Conservation (phyloP, 2,329 filamentous ascomycete genomes). For the Aspergillus tanneri region DNA sequence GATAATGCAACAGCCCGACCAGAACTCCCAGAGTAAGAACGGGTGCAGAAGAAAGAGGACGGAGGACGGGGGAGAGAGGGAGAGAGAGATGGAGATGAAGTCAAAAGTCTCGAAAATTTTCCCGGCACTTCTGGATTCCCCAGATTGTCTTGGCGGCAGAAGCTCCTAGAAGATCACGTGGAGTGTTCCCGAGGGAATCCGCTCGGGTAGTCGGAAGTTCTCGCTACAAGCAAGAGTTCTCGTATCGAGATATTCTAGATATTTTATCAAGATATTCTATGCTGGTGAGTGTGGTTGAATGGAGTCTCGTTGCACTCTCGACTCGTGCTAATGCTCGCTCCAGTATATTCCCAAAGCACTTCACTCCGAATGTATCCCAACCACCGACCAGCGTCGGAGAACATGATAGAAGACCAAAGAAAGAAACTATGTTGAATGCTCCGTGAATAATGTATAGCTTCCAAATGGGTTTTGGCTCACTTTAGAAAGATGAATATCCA, state of each 20-base stretch:
- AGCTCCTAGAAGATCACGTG: slow-evolving; percentile 46
- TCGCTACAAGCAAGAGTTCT: background rate
- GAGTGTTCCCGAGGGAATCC: slow-evolving; percentile 27
- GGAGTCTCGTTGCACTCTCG: too few relatives aligned
- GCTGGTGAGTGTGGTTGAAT: background rate
- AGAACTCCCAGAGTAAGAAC: slow-evolving; percentile 34
- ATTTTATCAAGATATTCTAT: too few relatives aligned
- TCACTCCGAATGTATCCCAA: too few relatives aligned
- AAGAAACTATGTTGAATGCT: too few relatives aligned
- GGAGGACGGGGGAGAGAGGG: slow-evolving; percentile 27
- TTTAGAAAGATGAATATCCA: too few relatives aligned
- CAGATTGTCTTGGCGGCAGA: slow-evolving; percentile 45
- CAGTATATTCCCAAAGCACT: too few relatives aligned
- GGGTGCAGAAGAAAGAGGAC: slow-evolving; percentile 32
- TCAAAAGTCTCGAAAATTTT: slow-evolving; percentile 45
- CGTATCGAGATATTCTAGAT: too few relatives aligned
- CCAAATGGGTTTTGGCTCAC: too few relatives aligned
- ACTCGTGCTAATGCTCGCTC: too few relatives aligned
- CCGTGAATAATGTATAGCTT: too few relatives aligned
- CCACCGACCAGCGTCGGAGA: too few relatives aligned
- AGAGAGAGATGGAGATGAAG: slow-evolving; percentile 36
- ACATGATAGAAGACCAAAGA: too few relatives aligned
- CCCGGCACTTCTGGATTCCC: slow-evolving; percentile 40
- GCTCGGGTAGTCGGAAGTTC: slow-evolving; percentile 24
- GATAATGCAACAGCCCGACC: slow-evolving; percentile 33